Evolutionary conservation across 768 basidiomycete genomes (phyloP).

Genomic region (Gloeostereum incarnatum): DNA sequence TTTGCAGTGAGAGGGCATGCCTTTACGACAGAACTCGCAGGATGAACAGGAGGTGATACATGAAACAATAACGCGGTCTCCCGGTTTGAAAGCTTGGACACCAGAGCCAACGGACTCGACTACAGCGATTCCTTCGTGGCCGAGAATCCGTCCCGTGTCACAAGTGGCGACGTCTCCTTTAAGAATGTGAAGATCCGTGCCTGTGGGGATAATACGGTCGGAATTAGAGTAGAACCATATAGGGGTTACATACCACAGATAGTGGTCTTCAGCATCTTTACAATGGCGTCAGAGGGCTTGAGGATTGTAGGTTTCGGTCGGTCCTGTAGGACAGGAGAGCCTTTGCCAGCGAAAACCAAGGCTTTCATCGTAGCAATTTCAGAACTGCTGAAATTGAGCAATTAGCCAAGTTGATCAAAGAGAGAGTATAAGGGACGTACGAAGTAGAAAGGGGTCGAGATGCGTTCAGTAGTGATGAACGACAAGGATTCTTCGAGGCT

Average conservation of each 20-base stretch:
- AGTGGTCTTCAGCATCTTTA: slow-evolving; percentile 12
- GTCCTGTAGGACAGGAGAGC: slow-evolving; percentile 8
- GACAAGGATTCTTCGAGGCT: too few relatives aligned
- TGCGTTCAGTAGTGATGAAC: too few relatives aligned
- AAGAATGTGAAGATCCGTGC: slow-evolving; percentile 27
- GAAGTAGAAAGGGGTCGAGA: too few relatives aligned
- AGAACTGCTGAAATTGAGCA: too few relatives aligned
- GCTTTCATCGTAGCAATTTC: slow-evolving; percentile 9
- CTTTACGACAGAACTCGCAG: slow-evolving; percentile 1
- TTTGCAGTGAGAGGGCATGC: neutral
- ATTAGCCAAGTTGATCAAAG: too few relatives aligned
- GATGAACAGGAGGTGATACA: slow-evolving; percentile 13
- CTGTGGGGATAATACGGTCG: slow-evolving; percentile 6
- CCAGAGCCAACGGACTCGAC: slow-evolving; percentile 20
- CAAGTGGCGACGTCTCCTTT: slow-evolving; percentile 16
- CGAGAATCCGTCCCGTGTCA: slow-evolving; percentile 21
- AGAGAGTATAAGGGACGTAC: too few relatives aligned
- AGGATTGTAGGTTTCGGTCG: slow-evolving; percentile 10
- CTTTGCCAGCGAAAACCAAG: slow-evolving; percentile 6
- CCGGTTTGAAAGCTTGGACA: slow-evolving; percentile 23
- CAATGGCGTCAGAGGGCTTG: slow-evolving; percentile 12
- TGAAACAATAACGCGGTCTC: slow-evolving; percentile 10
- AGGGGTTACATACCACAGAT: slow-evolving; percentile 13
- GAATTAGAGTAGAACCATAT: neutral
- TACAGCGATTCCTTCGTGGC: slow-evolving; percentile 28